Base-by-base conservation (phyloP, 805 yeast species). In the Metschnikowia similis region DNA sequence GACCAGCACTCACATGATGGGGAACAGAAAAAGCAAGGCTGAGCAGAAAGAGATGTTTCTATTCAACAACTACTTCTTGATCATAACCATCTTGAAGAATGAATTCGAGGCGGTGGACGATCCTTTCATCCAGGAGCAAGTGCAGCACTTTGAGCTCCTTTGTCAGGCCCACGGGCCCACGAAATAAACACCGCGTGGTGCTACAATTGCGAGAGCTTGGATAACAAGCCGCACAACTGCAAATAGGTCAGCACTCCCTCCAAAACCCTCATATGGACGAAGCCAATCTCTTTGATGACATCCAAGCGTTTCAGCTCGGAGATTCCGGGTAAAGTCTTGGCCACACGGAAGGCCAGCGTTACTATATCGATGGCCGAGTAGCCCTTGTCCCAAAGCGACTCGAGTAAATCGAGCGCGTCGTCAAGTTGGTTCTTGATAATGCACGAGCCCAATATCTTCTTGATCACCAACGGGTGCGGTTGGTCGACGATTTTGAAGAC, bases 401-500 rank as follows among this genome's bases (percentile, higher is more conserved):
- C 82, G 56, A 94, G 76, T 38, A 80, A 75, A 9, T 72, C 80
- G 10, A 90, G 62, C 1, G 95, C 84, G 4, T 73, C 80, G 50
- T 90, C 95, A 30, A 89, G 77, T 14, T 73, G 66, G 27, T 61
- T 57, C 32, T 61, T 54, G 49, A 74, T 67, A 6, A 67, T 60
- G 52, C 76, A 71, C 1, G 78, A 74, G 34, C 72, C 66, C 45
- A 87, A 65, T 36, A 87, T 69, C 58, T 82, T 82, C 57, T 82
- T 82, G 35, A 94, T 85, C 5, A 88, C 83, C 45, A 90, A 67
- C 0, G 99, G 99, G 69, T 94, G 98, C 2, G 99, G 99, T 48
- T 90, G 86, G 65, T 94, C 99, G 2, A 94, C 98, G 51, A 94
- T 88, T 64, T 87, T 89, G 76, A 90, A 94, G 14, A 94, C 99